Percentiles rank a stretch among this genome's conserved stretches.
phyloP scores from a whole-genome alignment of 345 rosid genomes.

The Microthlaspi erraticum region DNA sequence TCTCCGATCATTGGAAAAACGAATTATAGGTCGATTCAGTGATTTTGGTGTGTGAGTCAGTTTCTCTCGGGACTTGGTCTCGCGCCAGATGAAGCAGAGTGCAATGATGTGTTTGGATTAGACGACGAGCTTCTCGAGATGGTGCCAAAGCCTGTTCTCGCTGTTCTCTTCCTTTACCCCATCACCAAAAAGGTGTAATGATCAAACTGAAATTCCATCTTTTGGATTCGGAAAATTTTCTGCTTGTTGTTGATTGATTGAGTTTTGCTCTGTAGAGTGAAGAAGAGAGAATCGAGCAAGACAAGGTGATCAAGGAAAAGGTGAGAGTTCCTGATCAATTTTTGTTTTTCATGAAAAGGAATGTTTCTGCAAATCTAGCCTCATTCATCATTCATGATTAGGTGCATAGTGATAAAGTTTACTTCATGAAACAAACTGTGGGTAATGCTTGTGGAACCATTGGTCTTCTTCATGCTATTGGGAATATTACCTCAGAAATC shows the following conservation, averaged over 20 bases:
- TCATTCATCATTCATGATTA: conserved; percentile 33
- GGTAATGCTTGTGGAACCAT: conserved; percentile 99
- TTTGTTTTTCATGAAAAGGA: neutral
- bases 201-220: conserved; percentile 1
- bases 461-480: conserved; percentile 94
- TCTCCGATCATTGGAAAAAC: conserved; percentile 33
- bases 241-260: conserved; percentile 27
- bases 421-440: conserved; percentile 95
- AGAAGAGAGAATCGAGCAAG: conserved; percentile 75
- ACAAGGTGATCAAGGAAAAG: conserved; percentile 55
- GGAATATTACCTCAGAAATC: conserved; percentile 76
- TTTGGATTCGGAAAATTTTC: neutral
- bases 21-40: neutral
- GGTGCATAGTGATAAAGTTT: conserved; percentile 70
- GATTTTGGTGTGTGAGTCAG: conserved; percentile 46
- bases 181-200: conserved; percentile 64
- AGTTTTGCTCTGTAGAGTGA: conserved; percentile 56
- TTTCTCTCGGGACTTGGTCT: conserved; percentile 92
- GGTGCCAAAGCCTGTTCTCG: conserved; percentile 93
- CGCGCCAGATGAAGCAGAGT: conserved; percentile 66
- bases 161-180: conserved; percentile 91
- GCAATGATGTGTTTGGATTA: conserved; percentile 86
- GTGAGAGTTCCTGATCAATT: conserved; percentile 50
- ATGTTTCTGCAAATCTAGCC: neutral
- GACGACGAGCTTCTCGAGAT: conserved; percentile 84